Conservation (phyloP, 2,329 filamentous ascomycete genomes). For the Lachnellula arida region DNA sequence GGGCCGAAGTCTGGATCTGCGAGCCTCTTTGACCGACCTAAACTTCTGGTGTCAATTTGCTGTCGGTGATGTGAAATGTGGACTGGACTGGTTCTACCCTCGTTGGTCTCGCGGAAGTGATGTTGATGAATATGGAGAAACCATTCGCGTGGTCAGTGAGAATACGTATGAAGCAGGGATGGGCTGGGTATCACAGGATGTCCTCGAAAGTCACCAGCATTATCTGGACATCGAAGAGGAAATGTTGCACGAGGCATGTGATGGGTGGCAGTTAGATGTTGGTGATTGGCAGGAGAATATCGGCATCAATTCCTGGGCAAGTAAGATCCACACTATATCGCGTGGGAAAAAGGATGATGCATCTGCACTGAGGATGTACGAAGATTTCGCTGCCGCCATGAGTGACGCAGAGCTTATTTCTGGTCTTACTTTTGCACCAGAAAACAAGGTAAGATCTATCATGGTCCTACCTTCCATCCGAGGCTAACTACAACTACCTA, state of each 20-base stretch:
- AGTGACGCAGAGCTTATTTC: conserved; percentile 61
- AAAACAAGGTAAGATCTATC: conserved; percentile 21
- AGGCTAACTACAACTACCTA: conserved; percentile 3
- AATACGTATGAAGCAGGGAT: conserved; percentile 74
- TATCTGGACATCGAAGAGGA: conserved; percentile 53
- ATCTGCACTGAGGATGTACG: conserved; percentile 45
- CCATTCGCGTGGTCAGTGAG: conserved; percentile 74
- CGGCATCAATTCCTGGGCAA: conserved; percentile 38
- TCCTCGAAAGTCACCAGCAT: conserved; percentile 36
- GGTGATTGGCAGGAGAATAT: conserved; percentile 49
- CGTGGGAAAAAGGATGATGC: conserved; percentile 21
- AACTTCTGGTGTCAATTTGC: conserved; percentile 98
- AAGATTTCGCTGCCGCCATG: conserved; percentile 52
- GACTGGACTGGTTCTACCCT: conserved; percentile 83
- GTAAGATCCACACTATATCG: conserved; percentile 21
- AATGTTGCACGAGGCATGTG: conserved; percentile 58
- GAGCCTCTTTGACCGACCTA: conserved; percentile 76
- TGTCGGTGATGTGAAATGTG: conserved; percentile 81
- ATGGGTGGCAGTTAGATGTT: conserved; percentile 62
- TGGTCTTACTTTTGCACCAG: conserved; percentile 20
- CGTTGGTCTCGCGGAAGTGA: conserved; percentile 71
- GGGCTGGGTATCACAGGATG: conserved; percentile 68
- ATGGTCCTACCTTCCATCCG: not conserved
- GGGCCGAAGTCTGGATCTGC: conserved; percentile 66
- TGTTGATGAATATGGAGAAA: conserved; percentile 60